A percentile compares a stretch with the other conserved stretches of the same genome.
These are phyloP conservation scores for Asterophora parasitica DNA, from an alignment of 768 basidiomycete genomes.

Conservation along the genomic window DNA sequence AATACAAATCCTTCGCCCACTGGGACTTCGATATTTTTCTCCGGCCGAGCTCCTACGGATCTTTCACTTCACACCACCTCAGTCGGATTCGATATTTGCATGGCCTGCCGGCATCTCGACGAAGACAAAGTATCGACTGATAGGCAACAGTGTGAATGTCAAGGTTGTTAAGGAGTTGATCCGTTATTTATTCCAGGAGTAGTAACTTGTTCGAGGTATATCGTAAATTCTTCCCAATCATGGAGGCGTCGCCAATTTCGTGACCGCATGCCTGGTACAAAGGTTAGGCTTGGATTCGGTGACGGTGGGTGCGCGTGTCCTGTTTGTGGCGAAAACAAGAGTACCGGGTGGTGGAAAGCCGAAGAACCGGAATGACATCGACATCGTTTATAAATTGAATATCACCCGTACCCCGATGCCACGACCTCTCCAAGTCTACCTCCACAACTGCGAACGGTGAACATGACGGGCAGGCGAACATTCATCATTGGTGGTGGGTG, in stretches of 20 bases:
- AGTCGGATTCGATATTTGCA: slow-evolving; percentile 30
- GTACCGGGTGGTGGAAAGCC: neutral
- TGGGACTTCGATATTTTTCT: slow-evolving; percentile 72
- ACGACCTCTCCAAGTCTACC: neutral
- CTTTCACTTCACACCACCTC: slow-evolving; percentile 48
- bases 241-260: neutral
- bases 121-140: slow-evolving; percentile 70
- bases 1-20: slow-evolving; percentile 48
- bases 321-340: neutral
- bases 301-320: neutral
- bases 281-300: too few relatives aligned
- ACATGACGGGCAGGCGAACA: slow-evolving; percentile 41
- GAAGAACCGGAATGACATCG: neutral
- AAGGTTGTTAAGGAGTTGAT: slow-evolving; percentile 61
- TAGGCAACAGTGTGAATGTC: slow-evolving; percentile 84
- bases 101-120: slow-evolving; percentile 61
- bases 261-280: neutral
- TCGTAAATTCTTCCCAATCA: neutral
- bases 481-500: slow-evolving; percentile 73
- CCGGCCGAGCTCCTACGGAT: slow-evolving; percentile 67
- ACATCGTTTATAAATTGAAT: neutral
- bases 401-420: neutral
- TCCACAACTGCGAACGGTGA: neutral
- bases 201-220: neutral
- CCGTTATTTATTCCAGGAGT: slow-evolving; percentile 46